Evolutionary conservation across 164 flowering plant species (phyloP).

Genomic region (Liquidambar formosana): DNA sequence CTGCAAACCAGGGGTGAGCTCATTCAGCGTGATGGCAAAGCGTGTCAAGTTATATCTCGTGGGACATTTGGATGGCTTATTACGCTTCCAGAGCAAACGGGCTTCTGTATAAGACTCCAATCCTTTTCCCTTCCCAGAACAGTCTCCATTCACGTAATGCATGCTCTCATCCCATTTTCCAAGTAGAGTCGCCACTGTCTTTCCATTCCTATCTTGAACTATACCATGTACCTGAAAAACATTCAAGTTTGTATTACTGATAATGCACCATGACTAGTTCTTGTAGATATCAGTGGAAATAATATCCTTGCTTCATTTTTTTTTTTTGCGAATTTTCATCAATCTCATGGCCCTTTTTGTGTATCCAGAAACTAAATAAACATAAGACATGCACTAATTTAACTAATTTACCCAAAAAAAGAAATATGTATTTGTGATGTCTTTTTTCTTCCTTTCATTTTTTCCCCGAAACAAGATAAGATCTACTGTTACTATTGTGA

Average conservation of each 20-base stretch:
- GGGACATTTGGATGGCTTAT: conserved; percentile 50
- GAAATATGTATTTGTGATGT: too few species aligned
- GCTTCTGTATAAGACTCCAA: conserved; percentile 47
- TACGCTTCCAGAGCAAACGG: conserved; percentile 64
- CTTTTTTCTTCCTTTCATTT: too few species aligned
- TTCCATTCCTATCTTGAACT: conserved; percentile 83
- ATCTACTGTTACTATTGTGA: too few species aligned
- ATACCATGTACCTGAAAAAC: conserved; percentile 80
- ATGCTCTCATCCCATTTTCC: conserved; percentile 99
- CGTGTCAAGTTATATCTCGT: conserved; percentile 77
- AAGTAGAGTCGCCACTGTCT: conserved; percentile 78
- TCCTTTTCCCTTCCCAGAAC: conserved; percentile 61
- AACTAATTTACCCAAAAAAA: background rate
- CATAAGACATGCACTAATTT: background rate
- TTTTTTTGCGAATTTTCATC: background rate
- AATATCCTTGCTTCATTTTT: background rate
- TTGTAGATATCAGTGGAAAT: background rate
- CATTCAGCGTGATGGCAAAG: conserved; percentile 72
- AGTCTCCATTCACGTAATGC: conserved; percentile 81
- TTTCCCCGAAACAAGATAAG: too few species aligned
- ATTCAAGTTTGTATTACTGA: background rate
- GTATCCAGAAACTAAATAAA: background rate
- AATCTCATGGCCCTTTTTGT: background rate
- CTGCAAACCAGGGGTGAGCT: conserved; percentile 74
- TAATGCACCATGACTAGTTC: background rate